Base-by-base conservation (phyloP, 805 yeast species). In the Suhomyces sp. region DNA sequence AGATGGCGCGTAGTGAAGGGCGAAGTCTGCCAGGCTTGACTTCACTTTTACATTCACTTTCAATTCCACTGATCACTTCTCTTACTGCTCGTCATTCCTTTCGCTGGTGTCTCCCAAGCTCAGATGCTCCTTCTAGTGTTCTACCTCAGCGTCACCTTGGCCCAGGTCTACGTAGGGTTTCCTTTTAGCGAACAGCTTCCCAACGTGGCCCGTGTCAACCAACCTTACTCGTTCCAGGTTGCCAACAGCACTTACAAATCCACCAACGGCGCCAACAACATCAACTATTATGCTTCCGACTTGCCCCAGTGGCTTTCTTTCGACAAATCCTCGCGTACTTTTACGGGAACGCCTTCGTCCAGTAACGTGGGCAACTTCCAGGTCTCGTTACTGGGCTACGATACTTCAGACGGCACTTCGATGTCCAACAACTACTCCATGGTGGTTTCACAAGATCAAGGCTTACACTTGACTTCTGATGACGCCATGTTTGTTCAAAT, bases 131-230 rank as follows among this genome's bases (percentile, higher is more conserved):
- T 50, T 21, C 52, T 54, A 12, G 52, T 57, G 41, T 44, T 59
- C 48, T 33, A 33, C 39, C 20, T 47, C 25, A 43, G 44, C 54
- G 39, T 35, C n/a, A 58, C 49, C 24, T 47, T 45, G 41, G 81
- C 83, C 10, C 70, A 79, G 35, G 84, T 89, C 5, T 73, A 76
- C 48, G 75, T 79, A 39, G 88, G 87, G 44, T 89, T 86, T 74
- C 92, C 96, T n/a, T 82, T 91, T 64, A 70, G 79, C 57, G 83
- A 84, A 64, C 99, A 93, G 70, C 77, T 85, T 20, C 98, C 98
- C 4, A 86, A 90, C 31, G 89, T 94, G 12, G 98, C 96, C 4
- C 78, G 96, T 52, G 81, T 83, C 13, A 81, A 81, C 53, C 75
- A 81, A 59, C 58, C 65, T 2, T 93, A 86, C 69, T 58, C 72